phyloP scores from a whole-genome alignment of 2,329 filamentous ascomycete species.

The Cladobotryum protrusum region DNA sequence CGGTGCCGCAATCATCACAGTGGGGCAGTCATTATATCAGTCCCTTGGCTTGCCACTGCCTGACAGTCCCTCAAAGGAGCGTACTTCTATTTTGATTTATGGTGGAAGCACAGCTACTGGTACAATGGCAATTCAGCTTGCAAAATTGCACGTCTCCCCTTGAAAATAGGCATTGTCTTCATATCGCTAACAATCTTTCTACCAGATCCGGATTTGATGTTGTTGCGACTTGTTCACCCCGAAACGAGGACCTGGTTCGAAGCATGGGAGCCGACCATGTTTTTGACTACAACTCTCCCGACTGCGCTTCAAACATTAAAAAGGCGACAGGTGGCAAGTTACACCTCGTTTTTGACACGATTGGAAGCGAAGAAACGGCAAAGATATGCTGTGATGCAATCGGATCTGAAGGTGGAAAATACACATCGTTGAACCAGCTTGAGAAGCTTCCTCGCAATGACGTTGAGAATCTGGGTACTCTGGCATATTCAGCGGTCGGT shows the following conservation, averaged over 20 bases:
- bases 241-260: conserved; percentile 30
- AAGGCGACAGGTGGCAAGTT: conserved; percentile 2
- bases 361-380: conserved; percentile 11
- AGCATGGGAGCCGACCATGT: conserved; percentile 38
- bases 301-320: conserved; percentile 20
- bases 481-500: conserved; percentile 37
- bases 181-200: not conserved
- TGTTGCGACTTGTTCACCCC: conserved; percentile 33
- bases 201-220: conserved; percentile 31
- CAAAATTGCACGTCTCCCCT: conserved; percentile 23
- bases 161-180: not conserved
- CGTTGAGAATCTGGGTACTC: conserved; percentile 29
- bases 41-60: conserved; percentile 42
- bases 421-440: conserved; percentile 34
- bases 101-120: conserved; percentile 50
- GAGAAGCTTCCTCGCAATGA: conserved; percentile 24
- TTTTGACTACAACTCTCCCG: conserved; percentile 40
- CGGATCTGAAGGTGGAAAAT: conserved; percentile 27
- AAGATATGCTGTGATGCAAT: conserved; percentile 27
- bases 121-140: conserved; percentile 43
- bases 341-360: conserved; percentile 3
- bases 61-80: conserved; percentile 26
- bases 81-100: conserved; percentile 37
- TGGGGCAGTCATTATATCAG: conserved; percentile 38
- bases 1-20: conserved; percentile 35